Evolutionary conservation across 768 basidiomycete species (phyloP).

Genomic region (Tylopilus vinaceipallidus): DNA sequence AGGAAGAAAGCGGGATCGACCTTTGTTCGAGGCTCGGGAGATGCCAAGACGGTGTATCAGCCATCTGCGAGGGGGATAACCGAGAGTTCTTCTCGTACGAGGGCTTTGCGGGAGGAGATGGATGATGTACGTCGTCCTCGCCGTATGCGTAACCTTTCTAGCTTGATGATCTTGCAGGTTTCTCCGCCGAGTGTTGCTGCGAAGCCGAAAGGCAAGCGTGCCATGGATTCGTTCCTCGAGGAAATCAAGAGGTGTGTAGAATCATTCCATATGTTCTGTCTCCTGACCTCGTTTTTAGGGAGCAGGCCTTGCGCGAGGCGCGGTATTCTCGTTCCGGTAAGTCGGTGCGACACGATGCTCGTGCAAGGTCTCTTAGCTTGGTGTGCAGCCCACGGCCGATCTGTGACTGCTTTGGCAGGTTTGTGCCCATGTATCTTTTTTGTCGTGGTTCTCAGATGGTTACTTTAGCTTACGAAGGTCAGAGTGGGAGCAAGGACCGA

Average conservation of each 20-base stretch:
- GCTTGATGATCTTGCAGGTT: slow-evolving; percentile 36
- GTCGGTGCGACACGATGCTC: slow-evolving; percentile 9
- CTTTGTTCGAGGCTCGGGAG: slow-evolving; percentile 61
- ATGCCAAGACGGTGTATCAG: slow-evolving; percentile 37
- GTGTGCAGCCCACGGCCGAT: slow-evolving; percentile 57
- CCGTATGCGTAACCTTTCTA: background rate
- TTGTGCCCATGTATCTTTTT: slow-evolving; percentile 21
- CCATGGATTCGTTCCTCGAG: slow-evolving; percentile 94
- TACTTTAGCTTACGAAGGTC: slow-evolving; percentile 75
- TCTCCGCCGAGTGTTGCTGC: slow-evolving; percentile 56
- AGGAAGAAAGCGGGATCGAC: slow-evolving; percentile 51
- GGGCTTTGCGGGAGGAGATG: slow-evolving; percentile 32
- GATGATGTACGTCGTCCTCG: slow-evolving; percentile 30
- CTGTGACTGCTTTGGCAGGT: slow-evolving; percentile 91
- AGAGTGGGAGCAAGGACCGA: slow-evolving; percentile 85
- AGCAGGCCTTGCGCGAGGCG: slow-evolving; percentile 89
- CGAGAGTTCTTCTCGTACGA: slow-evolving; percentile 32
- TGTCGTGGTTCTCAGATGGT: background rate
- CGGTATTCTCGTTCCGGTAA: slow-evolving; percentile 71
- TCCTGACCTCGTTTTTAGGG: slow-evolving; percentile 47
- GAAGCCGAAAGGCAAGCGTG: slow-evolving; percentile 90
- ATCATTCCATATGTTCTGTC: background rate
- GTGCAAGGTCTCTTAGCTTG: background rate
- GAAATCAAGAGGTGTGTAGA: slow-evolving; percentile 83
- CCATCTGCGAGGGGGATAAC: slow-evolving; percentile 36